Evolutionary conservation across 306 rosid genomes (phyloP).

Genomic region (Oemleria cerasiformis): DNA sequence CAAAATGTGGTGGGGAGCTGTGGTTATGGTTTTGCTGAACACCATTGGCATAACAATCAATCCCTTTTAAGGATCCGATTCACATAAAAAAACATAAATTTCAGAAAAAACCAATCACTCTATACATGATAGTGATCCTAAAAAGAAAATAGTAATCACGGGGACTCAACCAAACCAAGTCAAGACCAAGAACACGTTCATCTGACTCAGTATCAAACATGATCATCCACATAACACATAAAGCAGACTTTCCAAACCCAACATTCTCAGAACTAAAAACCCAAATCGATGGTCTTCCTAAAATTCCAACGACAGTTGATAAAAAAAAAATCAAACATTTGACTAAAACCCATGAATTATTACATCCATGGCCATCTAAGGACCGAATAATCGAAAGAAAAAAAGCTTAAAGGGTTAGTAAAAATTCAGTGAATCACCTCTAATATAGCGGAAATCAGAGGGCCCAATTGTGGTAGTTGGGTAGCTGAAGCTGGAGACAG

Average conservation of each 20-base stretch:
- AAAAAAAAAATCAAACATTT: constrained; percentile 18
- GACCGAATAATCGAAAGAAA: constrained; percentile 13
- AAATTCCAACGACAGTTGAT: background rate
- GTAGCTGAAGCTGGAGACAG: constrained; percentile 75
- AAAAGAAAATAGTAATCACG: background rate
- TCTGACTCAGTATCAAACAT: background rate
- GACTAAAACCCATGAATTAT: constrained; percentile 32
- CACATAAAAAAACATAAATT: no score
- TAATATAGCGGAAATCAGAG: constrained; percentile 64
- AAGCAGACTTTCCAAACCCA: background rate
- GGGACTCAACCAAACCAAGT: constrained; percentile 1
- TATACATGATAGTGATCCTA: background rate
- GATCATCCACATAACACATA: background rate
- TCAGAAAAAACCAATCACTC: background rate
- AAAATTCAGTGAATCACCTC: constrained; percentile 51
- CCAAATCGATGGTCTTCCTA: background rate
- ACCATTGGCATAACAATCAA: no score
- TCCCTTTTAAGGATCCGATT: no score
- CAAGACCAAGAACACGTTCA: background rate
- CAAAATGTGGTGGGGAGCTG: no score
- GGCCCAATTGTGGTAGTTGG: constrained; percentile 54
- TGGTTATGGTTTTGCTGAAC: no score
- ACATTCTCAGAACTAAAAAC: background rate
- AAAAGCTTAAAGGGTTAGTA: constrained; percentile 19
- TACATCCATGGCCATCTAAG: background rate